These are phyloP conservation scores for Aspergillus caelatus DNA, from an alignment of 2,329 filamentous ascomycete genomes.

Conservation along the genomic window DNA sequence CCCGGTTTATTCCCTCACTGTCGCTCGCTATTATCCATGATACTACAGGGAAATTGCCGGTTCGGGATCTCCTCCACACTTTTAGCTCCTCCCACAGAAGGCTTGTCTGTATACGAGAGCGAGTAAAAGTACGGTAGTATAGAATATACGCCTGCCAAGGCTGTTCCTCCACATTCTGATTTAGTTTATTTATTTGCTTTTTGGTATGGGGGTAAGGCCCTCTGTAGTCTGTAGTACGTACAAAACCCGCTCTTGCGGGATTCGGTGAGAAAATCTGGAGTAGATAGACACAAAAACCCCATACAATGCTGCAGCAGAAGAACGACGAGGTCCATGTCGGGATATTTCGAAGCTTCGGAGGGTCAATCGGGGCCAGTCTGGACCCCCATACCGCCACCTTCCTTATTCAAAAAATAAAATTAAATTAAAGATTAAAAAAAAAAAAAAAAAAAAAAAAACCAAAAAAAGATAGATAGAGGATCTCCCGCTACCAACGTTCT, in stretches of 20 bases:
- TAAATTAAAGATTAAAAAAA: too few relatives aligned
- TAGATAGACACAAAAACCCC: background rate
- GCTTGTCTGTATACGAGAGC: slow-evolving; percentile 19
- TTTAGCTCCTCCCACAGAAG: slow-evolving; percentile 22
- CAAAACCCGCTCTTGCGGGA: background rate
- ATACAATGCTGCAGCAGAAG: background rate
- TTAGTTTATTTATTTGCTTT: slow-evolving; percentile 9
- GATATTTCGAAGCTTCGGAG: slow-evolving; percentile 4
- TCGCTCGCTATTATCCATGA: background rate
- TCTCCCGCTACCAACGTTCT: background rate
- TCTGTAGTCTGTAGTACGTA: background rate
- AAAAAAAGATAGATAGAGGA: background rate
- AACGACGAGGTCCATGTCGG: background rate
- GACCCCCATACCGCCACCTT: background rate
- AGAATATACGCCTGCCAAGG: slow-evolving; percentile 14
- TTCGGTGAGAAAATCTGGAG: slow-evolving; percentile 10
- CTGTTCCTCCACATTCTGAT: slow-evolving; percentile 14
- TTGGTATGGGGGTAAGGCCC: background rate
- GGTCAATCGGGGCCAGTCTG: background rate
- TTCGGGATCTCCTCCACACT: slow-evolving; percentile 9
- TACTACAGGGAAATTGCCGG: slow-evolving; percentile 12
- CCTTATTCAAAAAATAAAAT: background rate
- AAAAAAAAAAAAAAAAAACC: too few relatives aligned
- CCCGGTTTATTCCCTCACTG: background rate
- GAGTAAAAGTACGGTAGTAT: slow-evolving; percentile 4